phyloP scores from a whole-genome alignment of 164 flowering plant species.

The Hamamelis virginiana region DNA sequence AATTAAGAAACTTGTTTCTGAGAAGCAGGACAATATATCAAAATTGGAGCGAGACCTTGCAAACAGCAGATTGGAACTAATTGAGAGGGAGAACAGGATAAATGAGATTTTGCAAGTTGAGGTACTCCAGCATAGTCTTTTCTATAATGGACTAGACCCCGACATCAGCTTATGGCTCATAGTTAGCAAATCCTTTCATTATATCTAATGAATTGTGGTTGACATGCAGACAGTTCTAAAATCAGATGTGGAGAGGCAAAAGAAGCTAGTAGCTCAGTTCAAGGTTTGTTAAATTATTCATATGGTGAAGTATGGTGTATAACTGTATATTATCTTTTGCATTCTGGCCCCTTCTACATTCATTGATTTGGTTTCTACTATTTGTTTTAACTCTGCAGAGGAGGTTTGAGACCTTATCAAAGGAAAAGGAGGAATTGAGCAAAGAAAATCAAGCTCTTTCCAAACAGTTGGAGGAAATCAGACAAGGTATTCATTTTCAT shows the following conservation, averaged over 20 bases:
- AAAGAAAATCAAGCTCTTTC: constrained; percentile 63
- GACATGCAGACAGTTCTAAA: constrained; percentile 40
- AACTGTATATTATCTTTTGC: neutral
- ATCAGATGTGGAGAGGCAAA: constrained; percentile 58
- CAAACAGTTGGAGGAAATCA: constrained; percentile 68
- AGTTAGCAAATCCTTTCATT: neutral
- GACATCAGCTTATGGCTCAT: neutral
- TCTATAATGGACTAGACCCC: neutral
- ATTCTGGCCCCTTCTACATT: neutral
- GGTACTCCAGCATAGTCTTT: constrained; percentile 28
- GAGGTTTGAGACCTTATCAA: constrained; percentile 37
- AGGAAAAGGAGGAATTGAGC: constrained; percentile 67
- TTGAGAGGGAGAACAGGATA: constrained; percentile 52
- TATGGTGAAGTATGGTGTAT: no score
- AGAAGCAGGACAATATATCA: constrained; percentile 50
- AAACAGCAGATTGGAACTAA: constrained; percentile 47
- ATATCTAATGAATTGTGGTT: neutral
- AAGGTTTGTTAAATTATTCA: constrained; percentile 39
- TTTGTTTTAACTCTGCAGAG: constrained; percentile 35
- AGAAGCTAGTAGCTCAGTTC: constrained; percentile 22
- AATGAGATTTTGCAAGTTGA: constrained; percentile 46
- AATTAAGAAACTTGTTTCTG: constrained; percentile 36
- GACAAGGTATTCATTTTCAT: constrained; percentile 39
- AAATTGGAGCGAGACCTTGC: constrained; percentile 65
- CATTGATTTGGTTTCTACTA: neutral